Evolutionary conservation across 306 rosid genomes (phyloP).

Genomic region (Begonia masoniana): DNA sequence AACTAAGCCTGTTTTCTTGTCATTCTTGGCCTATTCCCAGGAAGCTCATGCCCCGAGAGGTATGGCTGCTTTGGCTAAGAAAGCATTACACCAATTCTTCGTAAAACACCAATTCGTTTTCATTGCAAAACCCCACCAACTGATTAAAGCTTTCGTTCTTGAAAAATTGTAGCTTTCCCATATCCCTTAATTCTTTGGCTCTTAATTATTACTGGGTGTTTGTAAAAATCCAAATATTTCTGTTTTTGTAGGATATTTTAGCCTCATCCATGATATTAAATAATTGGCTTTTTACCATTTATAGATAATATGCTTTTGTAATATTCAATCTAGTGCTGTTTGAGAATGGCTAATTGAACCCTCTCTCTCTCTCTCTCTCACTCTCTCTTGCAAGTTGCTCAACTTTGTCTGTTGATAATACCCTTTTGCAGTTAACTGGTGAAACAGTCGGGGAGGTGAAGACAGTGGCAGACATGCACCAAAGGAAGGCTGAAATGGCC

Average conservation of each 20-base stretch:
- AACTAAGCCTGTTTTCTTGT: conserved; percentile 20
- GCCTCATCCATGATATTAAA: too few species aligned
- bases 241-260: too few species aligned
- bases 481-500: conserved; percentile 98
- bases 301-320: too few species aligned
- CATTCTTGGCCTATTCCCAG: conserved; percentile 46
- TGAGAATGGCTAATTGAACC: neutral
- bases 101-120: too few species aligned
- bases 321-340: too few species aligned
- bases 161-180: too few species aligned
- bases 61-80: conserved; percentile 28
- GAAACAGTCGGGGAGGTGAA: too few species aligned
- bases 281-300: too few species aligned
- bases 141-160: conserved; percentile 11
- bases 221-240: neutral
- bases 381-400: neutral
- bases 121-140: neutral
- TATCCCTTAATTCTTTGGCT: too few species aligned
- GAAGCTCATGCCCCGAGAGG: conserved; percentile 91
- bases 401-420: conserved; percentile 4
- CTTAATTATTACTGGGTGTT: neutral
- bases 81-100: neutral
- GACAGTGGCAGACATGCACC: conserved; percentile 98
- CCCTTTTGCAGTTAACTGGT: conserved; percentile 58
- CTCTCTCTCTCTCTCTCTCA: neutral